Evolutionary conservation across 2,329 filamentous ascomycete genomes (phyloP).

Genomic region (Chrysosphaeria jannelii): DNA sequence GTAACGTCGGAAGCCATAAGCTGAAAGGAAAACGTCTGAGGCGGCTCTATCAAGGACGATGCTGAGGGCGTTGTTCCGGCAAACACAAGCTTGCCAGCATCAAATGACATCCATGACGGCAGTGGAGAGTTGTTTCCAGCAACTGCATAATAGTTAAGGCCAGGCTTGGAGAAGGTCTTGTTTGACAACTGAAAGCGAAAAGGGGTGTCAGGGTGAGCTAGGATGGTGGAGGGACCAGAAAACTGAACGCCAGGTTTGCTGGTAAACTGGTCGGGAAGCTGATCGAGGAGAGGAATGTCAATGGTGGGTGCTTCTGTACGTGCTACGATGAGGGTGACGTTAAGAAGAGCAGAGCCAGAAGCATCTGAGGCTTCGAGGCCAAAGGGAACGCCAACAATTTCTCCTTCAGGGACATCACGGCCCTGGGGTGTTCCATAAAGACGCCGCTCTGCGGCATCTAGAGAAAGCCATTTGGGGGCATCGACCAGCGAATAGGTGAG

Average conservation of each 20-base stretch:
- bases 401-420: conserved; percentile 14
- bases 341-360: conserved; percentile 29
- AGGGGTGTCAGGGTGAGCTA: conserved; percentile 19
- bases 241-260: conserved; percentile 22
- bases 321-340: conserved; percentile 41
- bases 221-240: conserved; percentile 27
- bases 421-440: conserved; percentile 39
- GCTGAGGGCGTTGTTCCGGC: conserved; percentile 37
- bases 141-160: conserved; percentile 45
- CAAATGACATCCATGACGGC: conserved; percentile 61
- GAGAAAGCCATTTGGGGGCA: conserved; percentile 42
- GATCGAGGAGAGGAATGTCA: conserved; percentile 22
- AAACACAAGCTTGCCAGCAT: conserved; percentile 31
- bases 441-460: conserved; percentile 32
- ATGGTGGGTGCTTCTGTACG: conserved; percentile 21
- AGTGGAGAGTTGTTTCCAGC: conserved; percentile 52
- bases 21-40: conserved; percentile 40
- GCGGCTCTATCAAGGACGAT: conserved; percentile 29
- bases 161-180: conserved; percentile 30
- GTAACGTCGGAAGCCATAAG: conserved; percentile 51
- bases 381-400: conserved; percentile 27
- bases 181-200: conserved; percentile 22
- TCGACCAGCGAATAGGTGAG: conserved; percentile 35
- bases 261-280: conserved; percentile 24
- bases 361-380: conserved; percentile 38